These are phyloP conservation scores for Trypanosoma brucei DNA, from an alignment of 208 protist genomes.

Conservation along the genomic window DNA sequence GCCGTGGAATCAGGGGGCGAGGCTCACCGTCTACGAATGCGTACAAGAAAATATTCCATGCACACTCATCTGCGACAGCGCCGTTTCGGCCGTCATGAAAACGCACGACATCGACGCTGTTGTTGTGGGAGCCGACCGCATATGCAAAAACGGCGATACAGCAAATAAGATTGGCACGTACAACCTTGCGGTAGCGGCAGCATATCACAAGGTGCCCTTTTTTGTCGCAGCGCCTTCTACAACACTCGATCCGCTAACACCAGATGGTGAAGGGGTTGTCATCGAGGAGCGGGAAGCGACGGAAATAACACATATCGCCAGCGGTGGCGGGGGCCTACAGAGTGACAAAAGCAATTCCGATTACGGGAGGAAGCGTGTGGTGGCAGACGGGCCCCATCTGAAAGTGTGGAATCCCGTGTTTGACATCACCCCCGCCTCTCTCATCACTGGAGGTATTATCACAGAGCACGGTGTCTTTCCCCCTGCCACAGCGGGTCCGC, in stretches of 20 bases:
- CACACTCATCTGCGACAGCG: constrained; percentile 91
- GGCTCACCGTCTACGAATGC: constrained; percentile 95
- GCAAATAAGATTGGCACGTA: constrained; percentile 96
- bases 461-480: constrained; percentile 86
- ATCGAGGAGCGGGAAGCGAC: constrained; percentile 91
- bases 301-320: constrained; percentile 86
- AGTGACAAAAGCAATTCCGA: background rate
- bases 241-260: constrained; percentile 85
- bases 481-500: constrained; percentile 36
- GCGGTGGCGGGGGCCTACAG: background rate
- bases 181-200: constrained; percentile 87
- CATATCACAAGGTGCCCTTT: constrained; percentile 89
- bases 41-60: constrained; percentile 89
- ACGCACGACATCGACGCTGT: constrained; percentile 70
- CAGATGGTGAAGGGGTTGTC: constrained; percentile 70
- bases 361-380: constrained; percentile 55
- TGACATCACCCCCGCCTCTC: constrained; percentile 92
- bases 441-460: constrained; percentile 94
- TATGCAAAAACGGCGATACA: constrained; percentile 93
- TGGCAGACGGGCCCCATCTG: constrained; percentile 76
- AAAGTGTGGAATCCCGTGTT: constrained; percentile 95
- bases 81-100: constrained; percentile 75
- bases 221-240: constrained; percentile 91
- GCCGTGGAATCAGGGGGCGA: constrained; percentile 93
- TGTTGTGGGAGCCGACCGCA: constrained; percentile 92